Percentiles rank a stretch among this genome's conserved stretches.
phyloP scores from a whole-genome alignment of 1,284 basidiomycete genomes.

The Albatrellus sp. region DNA sequence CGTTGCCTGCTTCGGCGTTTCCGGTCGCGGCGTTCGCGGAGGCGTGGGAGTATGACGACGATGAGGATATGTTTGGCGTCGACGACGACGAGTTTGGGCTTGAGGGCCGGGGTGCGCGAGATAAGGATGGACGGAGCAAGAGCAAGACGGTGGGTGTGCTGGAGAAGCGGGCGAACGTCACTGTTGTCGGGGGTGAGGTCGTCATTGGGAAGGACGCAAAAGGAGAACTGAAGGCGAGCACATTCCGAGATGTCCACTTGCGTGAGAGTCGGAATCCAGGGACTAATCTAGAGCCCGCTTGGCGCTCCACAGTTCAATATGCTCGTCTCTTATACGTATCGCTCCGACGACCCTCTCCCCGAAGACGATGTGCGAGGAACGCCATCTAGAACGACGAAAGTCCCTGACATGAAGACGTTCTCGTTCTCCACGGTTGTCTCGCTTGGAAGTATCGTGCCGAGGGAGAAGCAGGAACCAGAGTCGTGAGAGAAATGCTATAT shows the following conservation, averaged over 20 bases:
- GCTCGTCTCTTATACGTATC: slow-evolving; percentile 85
- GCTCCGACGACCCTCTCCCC: slow-evolving; percentile 68
- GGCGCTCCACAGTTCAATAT: slow-evolving; percentile 64
- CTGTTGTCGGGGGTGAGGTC: slow-evolving; percentile 74
- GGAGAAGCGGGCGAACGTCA: slow-evolving; percentile 79
- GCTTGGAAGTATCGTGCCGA: slow-evolving; percentile 56
- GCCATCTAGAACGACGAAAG: slow-evolving; percentile 27
- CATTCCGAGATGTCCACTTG: slow-evolving; percentile 7
- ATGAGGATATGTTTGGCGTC: slow-evolving; percentile 70
- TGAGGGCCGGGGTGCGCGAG: slow-evolving; percentile 13
- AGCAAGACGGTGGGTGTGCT: slow-evolving; percentile 66
- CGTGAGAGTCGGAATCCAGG: too few species aligned
- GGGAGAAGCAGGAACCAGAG: slow-evolving; percentile 28
- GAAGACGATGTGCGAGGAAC: slow-evolving; percentile 45
- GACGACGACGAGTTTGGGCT: slow-evolving; percentile 53
- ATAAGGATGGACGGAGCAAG: slow-evolving; percentile 32
- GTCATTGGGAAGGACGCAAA: slow-evolving; percentile 64
- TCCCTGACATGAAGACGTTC: slow-evolving; percentile 71
- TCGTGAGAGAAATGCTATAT: too few species aligned
- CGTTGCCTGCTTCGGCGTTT: slow-evolving; percentile 66
- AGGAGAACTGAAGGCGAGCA: slow-evolving; percentile 60
- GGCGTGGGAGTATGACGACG: slow-evolving; percentile 92
- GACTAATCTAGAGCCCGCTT: too few species aligned
- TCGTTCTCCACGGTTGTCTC: slow-evolving; percentile 77
- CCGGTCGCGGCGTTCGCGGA: slow-evolving; percentile 82